Base-by-base conservation (phyloP, 345 rosid genomes). In the Salix koriyanagi region DNA sequence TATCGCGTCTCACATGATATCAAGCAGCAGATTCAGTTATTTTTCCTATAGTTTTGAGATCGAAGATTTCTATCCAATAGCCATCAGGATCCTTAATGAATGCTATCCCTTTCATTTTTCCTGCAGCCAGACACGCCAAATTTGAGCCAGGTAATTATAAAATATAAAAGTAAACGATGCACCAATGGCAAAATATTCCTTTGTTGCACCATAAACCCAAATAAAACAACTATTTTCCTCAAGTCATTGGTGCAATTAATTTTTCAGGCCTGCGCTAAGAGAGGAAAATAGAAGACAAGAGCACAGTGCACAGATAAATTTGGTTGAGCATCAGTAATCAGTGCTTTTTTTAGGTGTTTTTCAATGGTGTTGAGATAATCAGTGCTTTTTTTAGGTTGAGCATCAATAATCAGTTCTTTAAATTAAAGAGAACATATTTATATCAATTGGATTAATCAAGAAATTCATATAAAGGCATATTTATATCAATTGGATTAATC, bases 61-160 rank as follows among this genome's bases (percentile, higher is more conserved):
- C 97, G 69, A 93, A 93, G 86, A 96, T 93, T 86, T 96, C 97
- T 54, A 91, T 93, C 97, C 97, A 91, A 79, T 96, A 90, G 83
- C 97, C 95, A 87, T 93, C 98, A 70, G 98, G 99, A 87, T 93
- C 99, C 89, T 92, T 93, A 50, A 96, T 93, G 83, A 96, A 96
- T 46, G 98, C 99, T 76, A 92, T 56, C 39, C 89, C 91, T 84
- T 93, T 96, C 97, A 96, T 85, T 83, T 93, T 92, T 74, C 99
- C 98, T 92, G 89, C 79, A 82, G 77, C 8, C 66, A 72, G 50
- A 67, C 75, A 41, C 69, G 67, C 36, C 36, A 64, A 1, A 60
- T 16, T 46, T 72, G 50, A 65, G 42, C 25, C 70, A 76, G 44
- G 8, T 36, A 81, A 50, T 14, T 37, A 5, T 14, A 66, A 12